Percentiles rank a stretch among this genome's conserved stretches.
phyloP scores from a whole-genome alignment of 176 grass and related monocot genomes.

The Zoysia pacifica region DNA sequence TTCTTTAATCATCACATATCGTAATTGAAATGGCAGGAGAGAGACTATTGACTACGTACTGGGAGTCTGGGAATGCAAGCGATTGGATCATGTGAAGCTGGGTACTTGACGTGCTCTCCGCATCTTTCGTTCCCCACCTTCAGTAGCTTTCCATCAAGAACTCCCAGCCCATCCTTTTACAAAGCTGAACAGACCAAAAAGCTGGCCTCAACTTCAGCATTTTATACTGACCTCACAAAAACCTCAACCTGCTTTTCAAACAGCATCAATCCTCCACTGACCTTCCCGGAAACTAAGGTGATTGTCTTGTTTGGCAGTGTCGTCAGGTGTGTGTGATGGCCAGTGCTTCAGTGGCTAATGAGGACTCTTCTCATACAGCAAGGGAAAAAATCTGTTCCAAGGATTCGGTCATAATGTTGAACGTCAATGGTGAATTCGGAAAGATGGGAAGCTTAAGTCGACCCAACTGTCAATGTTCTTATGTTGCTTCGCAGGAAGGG shows the following conservation, averaged over 20 bases:
- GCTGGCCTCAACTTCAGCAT: no score
- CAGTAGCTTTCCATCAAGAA: constrained; percentile 3
- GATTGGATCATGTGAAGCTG: not conserved
- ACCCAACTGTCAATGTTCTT: not conserved
- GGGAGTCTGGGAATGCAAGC: not conserved
- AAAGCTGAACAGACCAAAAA: no score
- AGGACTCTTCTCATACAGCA: no score
- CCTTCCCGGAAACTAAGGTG: not conserved
- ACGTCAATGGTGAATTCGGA: not conserved
- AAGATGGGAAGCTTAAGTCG: not conserved
- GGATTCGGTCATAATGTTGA: not conserved
- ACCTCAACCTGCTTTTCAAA: constrained; percentile 18
- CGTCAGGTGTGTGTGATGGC: no score
- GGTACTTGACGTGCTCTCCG: constrained; percentile 37
- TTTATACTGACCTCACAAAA: not conserved
- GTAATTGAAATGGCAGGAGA: not conserved
- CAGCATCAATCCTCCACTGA: constrained; percentile 16
- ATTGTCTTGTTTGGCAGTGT: no score
- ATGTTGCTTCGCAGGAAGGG: constrained; percentile 13
- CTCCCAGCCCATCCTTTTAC: not conserved
- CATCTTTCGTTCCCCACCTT: not conserved
- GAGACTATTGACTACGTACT: not conserved
- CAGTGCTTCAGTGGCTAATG: no score
- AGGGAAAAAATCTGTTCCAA: not conserved
- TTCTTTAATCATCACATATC: no score